Base-by-base conservation (phyloP, 768 basidiomycete genomes). In the Tremella mesenterica region DNA sequence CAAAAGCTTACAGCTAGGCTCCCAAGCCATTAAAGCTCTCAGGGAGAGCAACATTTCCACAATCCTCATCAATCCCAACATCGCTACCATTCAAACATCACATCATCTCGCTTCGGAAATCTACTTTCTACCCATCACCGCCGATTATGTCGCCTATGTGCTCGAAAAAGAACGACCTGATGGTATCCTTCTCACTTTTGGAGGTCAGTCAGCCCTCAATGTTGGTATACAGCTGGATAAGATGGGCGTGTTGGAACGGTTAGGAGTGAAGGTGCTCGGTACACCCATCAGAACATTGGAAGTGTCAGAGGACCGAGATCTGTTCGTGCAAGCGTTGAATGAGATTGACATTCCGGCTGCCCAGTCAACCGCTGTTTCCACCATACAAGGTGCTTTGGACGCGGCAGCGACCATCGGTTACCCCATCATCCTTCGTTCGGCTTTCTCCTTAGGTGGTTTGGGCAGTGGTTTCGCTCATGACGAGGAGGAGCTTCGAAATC, bases 31-130 rank as follows among this genome's bases (percentile, higher is more conserved):
- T 75, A 97, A 99, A 74, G 95, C 95, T 14, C 83, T 99, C 48
- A 83, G 85, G 63, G 95, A 99, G 74, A 89, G 92, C 73, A 92
- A 92, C 49, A 84, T 99, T 48, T 81, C 86, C 52, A 88, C 90
- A 28, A 84, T 99, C 58, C 83, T 99, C 59, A 89, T 99, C 74
- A 99, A 97, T 74, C 95, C 95, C 44, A 97, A 99, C 71, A 96
- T 97, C 60, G 93, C 95, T 38, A 97, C 95, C 27, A 96, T 93
- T 85, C 95, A 99, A 76, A 97, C 95, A 1, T 96, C 92, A 7
- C 95, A 99, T 71, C 84, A 96, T 73, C 79, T 99, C 59, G 95
- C 95, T 26, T 85, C 85, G 1, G 88, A 96, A 72, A 90, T 97
- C 62, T 99, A 97, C 77, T 99, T 97, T 77, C 76, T 99, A 30